Evolutionary conservation across 2,329 filamentous ascomycete species (phyloP), one percentile per base, ranked within the genome.

Genomic region (Beauveria brongniartii): DNA sequence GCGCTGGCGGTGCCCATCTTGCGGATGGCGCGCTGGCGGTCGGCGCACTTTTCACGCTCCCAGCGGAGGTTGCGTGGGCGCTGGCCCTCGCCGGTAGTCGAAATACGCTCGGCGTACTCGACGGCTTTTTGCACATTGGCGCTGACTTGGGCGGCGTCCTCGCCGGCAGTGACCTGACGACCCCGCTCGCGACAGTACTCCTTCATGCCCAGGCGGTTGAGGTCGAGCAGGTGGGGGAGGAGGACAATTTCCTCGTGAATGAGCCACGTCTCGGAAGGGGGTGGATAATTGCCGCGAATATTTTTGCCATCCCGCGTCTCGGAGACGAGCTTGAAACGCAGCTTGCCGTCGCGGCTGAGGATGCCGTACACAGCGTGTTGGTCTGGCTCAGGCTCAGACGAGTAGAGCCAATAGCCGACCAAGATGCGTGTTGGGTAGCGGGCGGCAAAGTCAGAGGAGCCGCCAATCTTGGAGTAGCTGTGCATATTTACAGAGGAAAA

Each of bases 321-420:
- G 4, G 59, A 43, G 16, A 61, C 59, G 37, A 61, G 52, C 53
- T 61, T 61, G 40, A 61, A 61, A 47, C 53, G 59, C 37, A 57
- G 59, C 47, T 57, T 61, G 59, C 53, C 59, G 40, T 56, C 59
- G 14, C 59, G 54, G 59, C 59, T 61, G 12, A 61, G 54, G 37
- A 61, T 61, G 54, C 59, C 59, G 22, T 56, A 61, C 40, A 61
- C 59, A 40, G 59, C 59, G 59, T 61, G 59, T 56, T 61, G 59
- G 59, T 61, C 46, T 47, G 59, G 59, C n/a, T 56, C 59, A 26
- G 53, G 44, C 47, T 61, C 59, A 16, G 30, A 52, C 4, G 59
- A 61, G 46, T 61, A 55, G 53, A 55, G 59, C 59, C 59, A 61
- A 56, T 61, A 57, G 47, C 59, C 59, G 12, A 61, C 59, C 53